Base-by-base conservation (phyloP, 257 asterid genomes). In the Fraxinus quadrangulata region DNA sequence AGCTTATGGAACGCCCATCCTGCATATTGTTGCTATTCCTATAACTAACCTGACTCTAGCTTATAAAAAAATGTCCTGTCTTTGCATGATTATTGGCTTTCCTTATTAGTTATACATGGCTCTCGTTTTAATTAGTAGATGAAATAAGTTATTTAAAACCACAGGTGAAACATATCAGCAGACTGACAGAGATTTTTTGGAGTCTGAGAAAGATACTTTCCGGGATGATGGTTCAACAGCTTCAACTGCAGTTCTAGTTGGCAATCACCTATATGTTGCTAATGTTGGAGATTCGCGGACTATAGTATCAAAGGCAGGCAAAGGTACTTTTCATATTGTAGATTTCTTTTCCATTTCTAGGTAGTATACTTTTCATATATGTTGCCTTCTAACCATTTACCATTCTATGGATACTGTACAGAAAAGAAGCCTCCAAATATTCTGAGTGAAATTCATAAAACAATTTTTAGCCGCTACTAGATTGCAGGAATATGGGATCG, bases 171-270 rank as follows among this genome's bases (percentile, higher is more conserved):
- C 96, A n/a, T 96, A 92, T 84, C 89, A 89, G 88, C 88, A 83
- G 84, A 96, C 98, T 13, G 99, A 96, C 83, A 84, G 36, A 74
- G 93, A 87, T 33, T 96, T 96, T 83, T 83, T 96, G 88, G 97
- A 90, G 78, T 89, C 99, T 73, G 98, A 93, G 85, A 96, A 84
- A 78, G 98, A 96, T 86, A 87, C 97, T 47, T 90, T 83, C 81
- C 86, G 99, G 47, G 99, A 96, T 85, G 99, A 96, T 86, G 99
- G 99, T 71, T 96, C 99, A 81, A 96, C 99, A 79, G 98, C 99
- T 71, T 93, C 93, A 33, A 84, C 93, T 30, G 93, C 93, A 71
- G 89, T 96, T 83, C 92, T 96, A 77, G 92, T 96, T 49, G 99
- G 94, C 81, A 92, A 93, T 78, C 98, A 85, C 80, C 94, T 96